Conservation (phyloP, 306 rosid species). For the Oemleria cerasiformis region DNA sequence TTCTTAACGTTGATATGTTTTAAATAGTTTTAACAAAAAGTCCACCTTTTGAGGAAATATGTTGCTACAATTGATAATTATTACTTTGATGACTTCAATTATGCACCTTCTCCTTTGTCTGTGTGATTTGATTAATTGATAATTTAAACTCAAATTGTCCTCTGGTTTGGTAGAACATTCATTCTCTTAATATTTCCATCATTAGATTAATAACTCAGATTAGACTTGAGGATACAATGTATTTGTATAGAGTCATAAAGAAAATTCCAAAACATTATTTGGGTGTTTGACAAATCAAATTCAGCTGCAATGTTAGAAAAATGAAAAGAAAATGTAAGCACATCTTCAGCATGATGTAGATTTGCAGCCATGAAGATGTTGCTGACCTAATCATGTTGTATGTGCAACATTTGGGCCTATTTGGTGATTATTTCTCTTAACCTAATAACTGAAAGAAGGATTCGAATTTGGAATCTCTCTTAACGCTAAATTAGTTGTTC, state of each 20-base stretch:
- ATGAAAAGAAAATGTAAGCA: neutral
- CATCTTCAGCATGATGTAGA: constrained; percentile 24
- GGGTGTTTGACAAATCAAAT: constrained; percentile 4
- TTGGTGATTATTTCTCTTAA: neutral
- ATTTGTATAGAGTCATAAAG: neutral
- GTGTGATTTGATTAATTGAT: constrained; percentile 15
- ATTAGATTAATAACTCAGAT: constrained; percentile 31
- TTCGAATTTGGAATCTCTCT: no score
- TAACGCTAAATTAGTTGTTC: no score
- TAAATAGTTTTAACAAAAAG: no score
- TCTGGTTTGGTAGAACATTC: constrained; percentile 18
- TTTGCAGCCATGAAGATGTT: constrained; percentile 27
- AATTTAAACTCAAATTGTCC: constrained; percentile 16
- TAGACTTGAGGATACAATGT: constrained; percentile 27
- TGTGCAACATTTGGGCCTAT: constrained; percentile 24
- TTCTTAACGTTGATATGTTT: no score
- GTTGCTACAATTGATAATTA: neutral
- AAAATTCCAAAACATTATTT: constrained; percentile 20
- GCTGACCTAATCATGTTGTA: constrained; percentile 24
- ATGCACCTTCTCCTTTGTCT: constrained; percentile 66
- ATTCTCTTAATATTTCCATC: constrained; percentile 20
- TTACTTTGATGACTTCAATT: constrained; percentile 34
- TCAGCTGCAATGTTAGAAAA: neutral
- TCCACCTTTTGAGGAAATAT: no score
- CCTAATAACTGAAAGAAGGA: no score